Evolutionary conservation across 2,329 filamentous ascomycete genomes (phyloP).

Genomic region (Aspergillus niger): DNA sequence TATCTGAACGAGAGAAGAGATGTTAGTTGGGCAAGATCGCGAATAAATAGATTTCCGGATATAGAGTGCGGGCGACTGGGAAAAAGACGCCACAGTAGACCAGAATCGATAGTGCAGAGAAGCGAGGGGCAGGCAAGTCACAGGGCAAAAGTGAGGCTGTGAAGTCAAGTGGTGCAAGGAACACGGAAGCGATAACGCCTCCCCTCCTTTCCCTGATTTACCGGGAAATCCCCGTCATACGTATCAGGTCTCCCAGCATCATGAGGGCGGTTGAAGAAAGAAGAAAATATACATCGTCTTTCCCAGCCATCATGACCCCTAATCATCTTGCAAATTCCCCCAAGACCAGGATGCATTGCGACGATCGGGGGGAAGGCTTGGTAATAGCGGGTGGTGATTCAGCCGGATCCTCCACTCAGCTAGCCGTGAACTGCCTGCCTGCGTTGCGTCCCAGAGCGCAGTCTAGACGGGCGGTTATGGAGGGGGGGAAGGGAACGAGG

Average conservation of each 20-base stretch:
- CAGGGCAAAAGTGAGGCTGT: constrained; percentile 26
- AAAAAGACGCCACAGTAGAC: constrained; percentile 1
- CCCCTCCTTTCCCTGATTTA: constrained; percentile 9
- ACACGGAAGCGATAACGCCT: constrained; percentile 19
- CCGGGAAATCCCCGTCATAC: constrained; percentile 3
- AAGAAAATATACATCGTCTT: background rate
- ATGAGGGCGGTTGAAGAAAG: background rate
- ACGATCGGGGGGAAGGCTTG: constrained; percentile 14
- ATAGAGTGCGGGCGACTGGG: background rate
- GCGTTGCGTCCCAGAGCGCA: constrained; percentile 16
- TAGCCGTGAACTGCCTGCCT: constrained; percentile 19
- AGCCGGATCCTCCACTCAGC: constrained; percentile 18
- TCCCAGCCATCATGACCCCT: background rate
- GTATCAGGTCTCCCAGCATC: background rate
- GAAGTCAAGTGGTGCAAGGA: constrained; percentile 20
- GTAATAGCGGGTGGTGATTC: constrained; percentile 12
- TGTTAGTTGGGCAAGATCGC: constrained; percentile 9
- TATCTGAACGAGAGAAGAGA: constrained; percentile 22
- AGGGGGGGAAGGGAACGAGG: background rate
- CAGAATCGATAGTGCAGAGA: constrained; percentile 13
- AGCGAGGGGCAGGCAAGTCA: constrained; percentile 25
- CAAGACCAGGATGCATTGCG: background rate
- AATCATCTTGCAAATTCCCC: background rate
- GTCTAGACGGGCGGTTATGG: constrained; percentile 15
- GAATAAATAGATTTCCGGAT: constrained; percentile 4